Evolutionary conservation across 2,329 filamentous ascomycete species (phyloP).

Genomic region (Diaporthe australafricana): DNA sequence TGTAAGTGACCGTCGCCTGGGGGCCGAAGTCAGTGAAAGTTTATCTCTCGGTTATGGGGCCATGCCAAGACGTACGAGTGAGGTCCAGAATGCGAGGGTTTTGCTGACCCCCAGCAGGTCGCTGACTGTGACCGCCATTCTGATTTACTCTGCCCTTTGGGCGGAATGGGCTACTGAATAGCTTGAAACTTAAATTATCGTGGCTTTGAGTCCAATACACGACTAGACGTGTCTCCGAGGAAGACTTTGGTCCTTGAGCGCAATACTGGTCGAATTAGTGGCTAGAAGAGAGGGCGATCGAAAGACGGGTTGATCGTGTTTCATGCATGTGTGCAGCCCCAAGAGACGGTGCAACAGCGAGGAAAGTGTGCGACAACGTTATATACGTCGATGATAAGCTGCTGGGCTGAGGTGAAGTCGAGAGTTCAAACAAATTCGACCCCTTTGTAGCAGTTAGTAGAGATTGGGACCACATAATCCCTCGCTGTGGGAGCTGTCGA

Average conservation of each 20-base stretch:
- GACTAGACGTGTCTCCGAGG: too few relatives aligned
- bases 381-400: conserved; percentile 7
- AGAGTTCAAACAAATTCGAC: neutral
- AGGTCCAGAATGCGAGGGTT: conserved; percentile 10
- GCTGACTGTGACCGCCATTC: neutral
- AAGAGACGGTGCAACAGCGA: neutral
- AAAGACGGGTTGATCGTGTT: neutral
- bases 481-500: neutral
- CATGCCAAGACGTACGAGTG: neutral
- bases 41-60: neutral
- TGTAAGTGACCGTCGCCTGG: conserved; percentile 6
- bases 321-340: neutral
- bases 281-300: neutral
- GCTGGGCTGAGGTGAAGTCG: neutral
- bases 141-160: too few relatives aligned
- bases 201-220: neutral
- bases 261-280: neutral
- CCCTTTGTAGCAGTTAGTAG: neutral
- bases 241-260: too few relatives aligned
- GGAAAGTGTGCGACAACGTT: neutral
- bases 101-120: neutral
- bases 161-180: neutral
- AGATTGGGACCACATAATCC: neutral
- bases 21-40: neutral
- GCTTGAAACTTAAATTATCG: neutral